A percentile compares a stretch with the other conserved stretches of the same genome.
phyloP scores from a whole-genome alignment of 2,329 filamentous ascomycete genomes.

The Xylaria sp. region DNA sequence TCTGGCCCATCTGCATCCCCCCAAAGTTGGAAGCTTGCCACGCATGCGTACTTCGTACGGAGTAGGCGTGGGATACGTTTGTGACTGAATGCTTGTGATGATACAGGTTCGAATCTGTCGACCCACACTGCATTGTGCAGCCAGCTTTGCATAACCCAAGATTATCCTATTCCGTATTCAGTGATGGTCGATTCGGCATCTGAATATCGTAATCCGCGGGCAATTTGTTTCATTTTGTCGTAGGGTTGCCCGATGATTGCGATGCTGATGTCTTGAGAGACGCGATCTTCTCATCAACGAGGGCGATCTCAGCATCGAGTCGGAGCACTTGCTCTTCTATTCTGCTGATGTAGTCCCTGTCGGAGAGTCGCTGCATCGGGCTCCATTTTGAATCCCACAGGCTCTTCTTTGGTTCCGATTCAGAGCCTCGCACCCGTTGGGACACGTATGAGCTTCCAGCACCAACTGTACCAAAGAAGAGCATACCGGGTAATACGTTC shows the following conservation, averaged over 20 bases:
- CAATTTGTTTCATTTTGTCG: conserved; percentile 9
- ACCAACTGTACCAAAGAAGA: conserved; percentile 43
- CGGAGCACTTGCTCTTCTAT: conserved; percentile 65
- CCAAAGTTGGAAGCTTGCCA: neutral
- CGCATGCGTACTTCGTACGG: neutral
- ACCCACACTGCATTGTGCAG: neutral
- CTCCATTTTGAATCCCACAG: conserved; percentile 63
- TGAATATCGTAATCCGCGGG: neutral
- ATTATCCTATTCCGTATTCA: neutral
- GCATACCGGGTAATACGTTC: conserved; percentile 47
- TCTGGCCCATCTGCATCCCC: neutral
- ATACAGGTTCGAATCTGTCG: neutral
- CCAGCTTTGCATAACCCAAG: neutral
- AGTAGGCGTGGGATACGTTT: neutral
- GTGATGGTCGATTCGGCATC: neutral
- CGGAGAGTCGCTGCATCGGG: conserved; percentile 62
- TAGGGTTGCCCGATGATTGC: conserved; percentile 1
- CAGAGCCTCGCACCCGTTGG: conserved; percentile 16
- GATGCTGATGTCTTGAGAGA: conserved; percentile 28
- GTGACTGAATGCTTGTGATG: neutral
- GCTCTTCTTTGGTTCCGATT: conserved; percentile 21
- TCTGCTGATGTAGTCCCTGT: conserved; percentile 66
- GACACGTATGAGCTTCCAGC: conserved; percentile 33
- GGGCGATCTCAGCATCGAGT: conserved; percentile 68
- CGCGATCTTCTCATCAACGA: conserved; percentile 71